Evolutionary conservation across 2,329 filamentous ascomycete species (phyloP).

Genomic region (Exserohilum rostratum): DNA sequence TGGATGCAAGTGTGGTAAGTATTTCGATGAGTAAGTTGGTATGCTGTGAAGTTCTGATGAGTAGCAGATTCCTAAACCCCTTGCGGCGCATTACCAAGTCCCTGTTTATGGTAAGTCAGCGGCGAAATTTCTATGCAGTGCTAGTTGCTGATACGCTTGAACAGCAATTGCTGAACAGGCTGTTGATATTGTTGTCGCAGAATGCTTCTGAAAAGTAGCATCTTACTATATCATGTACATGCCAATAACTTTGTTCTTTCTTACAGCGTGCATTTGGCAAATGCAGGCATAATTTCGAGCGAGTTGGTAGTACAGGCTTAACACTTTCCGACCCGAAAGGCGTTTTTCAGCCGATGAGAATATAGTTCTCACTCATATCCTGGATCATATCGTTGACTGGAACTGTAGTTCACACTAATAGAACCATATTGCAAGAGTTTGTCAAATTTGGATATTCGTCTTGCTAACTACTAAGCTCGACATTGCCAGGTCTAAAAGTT

Average conservation of each 20-base stretch:
- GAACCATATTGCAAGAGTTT: no score
- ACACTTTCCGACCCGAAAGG: no score
- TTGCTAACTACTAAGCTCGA: no score
- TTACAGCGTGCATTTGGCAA: background rate
- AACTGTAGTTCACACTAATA: no score
- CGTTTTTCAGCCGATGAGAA: no score
- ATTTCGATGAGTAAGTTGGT: background rate
- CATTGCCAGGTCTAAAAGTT: no score
- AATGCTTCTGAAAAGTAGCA: background rate
- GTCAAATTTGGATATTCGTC: no score
- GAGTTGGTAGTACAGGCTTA: no score
- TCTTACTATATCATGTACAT: background rate
- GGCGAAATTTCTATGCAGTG: background rate
- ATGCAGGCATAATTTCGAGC: no score
- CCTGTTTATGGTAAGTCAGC: slow-evolving; percentile 21
- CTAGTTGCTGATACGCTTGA: background rate
- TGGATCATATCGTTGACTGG: no score
- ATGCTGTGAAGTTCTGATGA: background rate
- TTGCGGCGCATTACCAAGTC: slow-evolving; percentile 32
- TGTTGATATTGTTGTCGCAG: background rate
- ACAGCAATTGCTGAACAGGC: background rate
- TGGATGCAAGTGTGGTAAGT: slow-evolving; percentile 29
- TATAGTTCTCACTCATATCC: no score
- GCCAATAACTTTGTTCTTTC: background rate
- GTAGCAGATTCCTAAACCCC: slow-evolving; percentile 23